Percentiles rank a stretch among this genome's conserved stretches.
Evolutionary conservation across 208 protist species (phyloP).

Genomic region (Sergeia podlipaevii): DNA sequence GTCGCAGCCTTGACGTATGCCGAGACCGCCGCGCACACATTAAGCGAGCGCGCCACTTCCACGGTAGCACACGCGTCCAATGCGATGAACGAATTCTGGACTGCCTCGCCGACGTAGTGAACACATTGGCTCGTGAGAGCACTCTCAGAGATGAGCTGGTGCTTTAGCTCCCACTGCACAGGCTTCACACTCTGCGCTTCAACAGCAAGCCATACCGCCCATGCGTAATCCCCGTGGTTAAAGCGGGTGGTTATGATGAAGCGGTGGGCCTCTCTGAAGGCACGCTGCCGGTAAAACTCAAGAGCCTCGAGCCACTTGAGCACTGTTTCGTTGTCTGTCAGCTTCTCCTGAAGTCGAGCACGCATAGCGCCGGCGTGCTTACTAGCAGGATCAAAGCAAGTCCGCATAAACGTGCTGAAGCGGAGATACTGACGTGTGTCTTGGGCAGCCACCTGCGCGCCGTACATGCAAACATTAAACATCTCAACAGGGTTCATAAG

Average conservation of each 20-base stretch:
- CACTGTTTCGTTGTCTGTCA: constrained; percentile 42
- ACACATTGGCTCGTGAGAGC: constrained; percentile 38
- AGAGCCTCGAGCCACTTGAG: constrained; percentile 48
- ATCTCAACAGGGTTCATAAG: constrained; percentile 57
- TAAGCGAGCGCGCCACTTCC: constrained; percentile 43
- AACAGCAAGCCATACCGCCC: constrained; percentile 68
- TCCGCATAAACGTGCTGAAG: constrained; percentile 43
- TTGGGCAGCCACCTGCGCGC: constrained; percentile 21
- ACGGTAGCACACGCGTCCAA: constrained; percentile 34
- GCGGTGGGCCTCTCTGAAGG: constrained; percentile 33
- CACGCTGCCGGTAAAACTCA: constrained; percentile 39
- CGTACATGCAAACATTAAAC: constrained; percentile 25
- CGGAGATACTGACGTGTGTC: constrained; percentile 32
- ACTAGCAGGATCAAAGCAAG: constrained; percentile 38
- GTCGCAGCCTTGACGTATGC: constrained; percentile 41
- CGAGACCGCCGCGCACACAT: constrained; percentile 44
- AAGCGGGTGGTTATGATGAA: constrained; percentile 38
- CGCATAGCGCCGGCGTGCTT: constrained; percentile 39
- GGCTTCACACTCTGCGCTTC: constrained; percentile 39
- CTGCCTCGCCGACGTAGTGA: constrained; percentile 50
- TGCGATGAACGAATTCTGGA: constrained; percentile 58
- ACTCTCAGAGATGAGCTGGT: constrained; percentile 18
- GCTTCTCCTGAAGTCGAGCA: constrained; percentile 22
- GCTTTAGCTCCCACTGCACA: constrained; percentile 44
- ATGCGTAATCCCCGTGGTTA: constrained; percentile 22